Evolutionary conservation across 306 rosid genomes (phyloP), one percentile per base, ranked within the genome.

Genomic region (Senna tora): DNA sequence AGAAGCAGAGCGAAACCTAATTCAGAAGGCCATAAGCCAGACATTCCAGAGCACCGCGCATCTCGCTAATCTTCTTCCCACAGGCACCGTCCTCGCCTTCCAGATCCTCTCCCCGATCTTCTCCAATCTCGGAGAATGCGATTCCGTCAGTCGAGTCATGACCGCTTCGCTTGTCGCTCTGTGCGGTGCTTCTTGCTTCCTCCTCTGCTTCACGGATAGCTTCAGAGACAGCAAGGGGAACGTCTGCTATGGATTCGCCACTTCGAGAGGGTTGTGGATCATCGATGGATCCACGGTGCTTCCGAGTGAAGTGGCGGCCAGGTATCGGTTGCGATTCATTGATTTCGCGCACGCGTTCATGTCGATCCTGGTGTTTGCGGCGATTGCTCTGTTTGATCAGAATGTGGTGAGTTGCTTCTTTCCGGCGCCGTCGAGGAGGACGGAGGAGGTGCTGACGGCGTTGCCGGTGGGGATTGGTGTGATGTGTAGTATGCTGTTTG

Each of bases 21-120:
- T 84, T 42, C 98, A 89, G 78, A 87, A 76, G 75, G 98, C 94
- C 67, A 87, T 91, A 6, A 87, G 77, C 75, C 92, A 86, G 60
- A 93, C 96, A 5, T 91, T 93, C 73, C 80, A 82, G 43, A 87
- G 96, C 87, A 87, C 96, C 2, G 97, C 94, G 0, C 88, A 89
- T 74, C 76, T 93, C 70, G 98, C 97, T 61, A 93, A 93, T 72
- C 98, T 87, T 51, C 68, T 93, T 56, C 98, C 98, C 2, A 93
- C 97, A 0, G 97, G 97, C 45, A 74, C 96, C 1, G 96, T 93
- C 5, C 96, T 93, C 53, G 90, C 94, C 6, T 93, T 91, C 79
- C 98, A 90, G 62, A 88, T 93, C 58, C 80, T 93, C 9, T 86
- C 94, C 0, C 98, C 96, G 30, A 80, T 93, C 67, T 86, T 93